Conservation (phyloP, 208 protist species). For the Angomonas ambiguus region DNA sequence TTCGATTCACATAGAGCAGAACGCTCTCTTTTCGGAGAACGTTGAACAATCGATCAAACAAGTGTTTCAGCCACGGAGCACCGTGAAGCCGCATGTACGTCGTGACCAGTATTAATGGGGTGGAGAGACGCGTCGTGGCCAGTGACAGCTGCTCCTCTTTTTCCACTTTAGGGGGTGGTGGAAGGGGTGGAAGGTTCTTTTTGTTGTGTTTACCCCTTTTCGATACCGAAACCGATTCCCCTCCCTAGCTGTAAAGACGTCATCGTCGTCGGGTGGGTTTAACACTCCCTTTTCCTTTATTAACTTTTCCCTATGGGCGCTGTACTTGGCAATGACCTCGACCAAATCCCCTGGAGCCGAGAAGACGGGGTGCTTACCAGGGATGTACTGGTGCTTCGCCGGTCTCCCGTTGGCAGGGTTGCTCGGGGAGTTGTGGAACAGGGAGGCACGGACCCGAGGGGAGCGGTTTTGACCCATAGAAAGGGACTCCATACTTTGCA, state of each 20-base stretch:
- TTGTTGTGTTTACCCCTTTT: neutral
- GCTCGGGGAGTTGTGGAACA: neutral
- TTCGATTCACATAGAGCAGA: slow-evolving; percentile 79
- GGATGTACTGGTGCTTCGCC: slow-evolving; percentile 25
- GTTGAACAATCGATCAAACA: slow-evolving; percentile 70
- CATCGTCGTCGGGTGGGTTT: neutral
- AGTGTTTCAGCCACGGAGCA: slow-evolving; percentile 69
- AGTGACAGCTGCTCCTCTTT: neutral
- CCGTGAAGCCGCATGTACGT: slow-evolving; percentile 85
- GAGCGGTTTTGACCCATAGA: neutral
- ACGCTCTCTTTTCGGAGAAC: slow-evolving; percentile 74
- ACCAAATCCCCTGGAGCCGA: slow-evolving; percentile 30
- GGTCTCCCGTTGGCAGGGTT: neutral
- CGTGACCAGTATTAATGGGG: slow-evolving; percentile 64
- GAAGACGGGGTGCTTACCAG: slow-evolving; percentile 31
- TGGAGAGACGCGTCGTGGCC: slow-evolving; percentile 40
- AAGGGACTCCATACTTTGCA: neutral
- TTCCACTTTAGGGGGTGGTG: neutral
- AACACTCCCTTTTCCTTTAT: neutral
- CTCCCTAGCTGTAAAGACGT: neutral
- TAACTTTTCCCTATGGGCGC: slow-evolving; percentile 22
- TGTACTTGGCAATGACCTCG: slow-evolving; percentile 47
- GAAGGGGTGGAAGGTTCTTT: neutral
- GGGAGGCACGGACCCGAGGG: neutral
- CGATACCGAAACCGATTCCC: neutral